A percentile compares a stretch with the other conserved stretches of the same genome.
Conservation (phyloP, 129 eudicot genomes). For the Deinandra increscens region DNA sequence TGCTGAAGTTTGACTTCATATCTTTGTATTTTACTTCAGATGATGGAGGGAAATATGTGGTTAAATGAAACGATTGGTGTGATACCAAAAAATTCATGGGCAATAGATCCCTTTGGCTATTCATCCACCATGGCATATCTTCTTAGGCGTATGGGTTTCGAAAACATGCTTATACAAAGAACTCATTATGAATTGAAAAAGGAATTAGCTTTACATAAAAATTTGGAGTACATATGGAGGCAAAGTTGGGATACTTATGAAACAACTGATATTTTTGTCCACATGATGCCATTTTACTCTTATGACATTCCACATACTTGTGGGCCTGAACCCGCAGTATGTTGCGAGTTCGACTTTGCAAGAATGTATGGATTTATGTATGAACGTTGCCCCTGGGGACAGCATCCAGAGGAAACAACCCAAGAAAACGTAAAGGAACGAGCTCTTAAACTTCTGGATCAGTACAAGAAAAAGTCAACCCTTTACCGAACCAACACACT, state of each 20-base stretch:
- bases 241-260: conserved; percentile 95
- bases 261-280: conserved; percentile 95
- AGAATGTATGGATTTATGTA: conserved; percentile 81
- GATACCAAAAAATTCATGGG: conserved; percentile 94
- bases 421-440: conserved; percentile 82
- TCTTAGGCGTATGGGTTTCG: conserved; percentile 97
- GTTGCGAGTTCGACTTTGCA: conserved; percentile 98
- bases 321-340: conserved; percentile 97
- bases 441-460: conserved; percentile 79
- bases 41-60: conserved; percentile 98
- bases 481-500: conserved; percentile 93
- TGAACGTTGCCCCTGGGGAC: conserved; percentile 94
- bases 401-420: conserved; percentile 86
- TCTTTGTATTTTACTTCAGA: conserved; percentile 38
- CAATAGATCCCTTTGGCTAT: conserved; percentile 98
- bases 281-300: conserved; percentile 99
- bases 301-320: conserved; percentile 97
- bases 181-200: conserved; percentile 97
- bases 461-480: conserved; percentile 87
- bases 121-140: conserved; percentile 99
- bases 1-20: neutral
- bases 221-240: conserved; percentile 88
- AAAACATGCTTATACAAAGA: conserved; percentile 99
- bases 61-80: conserved; percentile 87
- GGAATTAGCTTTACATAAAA: conserved; percentile 75